Conservation (phyloP, 2,329 filamentous ascomycete species). For the Talaromyces piceae region DNA sequence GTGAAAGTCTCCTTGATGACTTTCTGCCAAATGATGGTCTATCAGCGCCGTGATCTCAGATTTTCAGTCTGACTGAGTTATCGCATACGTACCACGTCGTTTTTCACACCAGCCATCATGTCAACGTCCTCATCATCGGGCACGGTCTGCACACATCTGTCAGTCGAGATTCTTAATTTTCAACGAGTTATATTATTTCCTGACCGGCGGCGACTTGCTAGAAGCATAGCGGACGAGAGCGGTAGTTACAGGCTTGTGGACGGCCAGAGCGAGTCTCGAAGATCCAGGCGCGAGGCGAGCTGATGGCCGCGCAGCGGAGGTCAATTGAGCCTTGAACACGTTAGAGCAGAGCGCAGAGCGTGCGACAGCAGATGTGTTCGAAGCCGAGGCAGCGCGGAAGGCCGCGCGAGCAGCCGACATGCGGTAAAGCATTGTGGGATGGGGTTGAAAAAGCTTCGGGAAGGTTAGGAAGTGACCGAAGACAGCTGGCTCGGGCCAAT, state of each 20-base stretch:
- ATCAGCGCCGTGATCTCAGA: background rate
- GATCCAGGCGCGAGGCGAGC: constrained; percentile 26
- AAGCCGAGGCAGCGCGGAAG: constrained; percentile 36
- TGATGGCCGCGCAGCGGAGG: constrained; percentile 33
- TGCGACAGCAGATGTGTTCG: constrained; percentile 33
- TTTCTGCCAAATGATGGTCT: constrained; percentile 36
- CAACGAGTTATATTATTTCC: background rate
- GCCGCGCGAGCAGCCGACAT: constrained; percentile 38
- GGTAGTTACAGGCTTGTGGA: constrained; percentile 40
- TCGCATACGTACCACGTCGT: constrained; percentile 50
- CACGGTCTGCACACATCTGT: constrained; percentile 12
- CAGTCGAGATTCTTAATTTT: constrained; percentile 3
- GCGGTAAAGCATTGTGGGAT: constrained; percentile 40
- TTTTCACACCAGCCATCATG: constrained; percentile 46
- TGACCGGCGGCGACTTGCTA: constrained; percentile 40
- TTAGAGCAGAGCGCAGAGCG: constrained; percentile 34
- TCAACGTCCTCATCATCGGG: constrained; percentile 35
- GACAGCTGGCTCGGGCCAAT: constrained; percentile 24
- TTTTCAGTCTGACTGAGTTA: constrained; percentile 6
- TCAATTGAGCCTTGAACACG: constrained; percentile 39
- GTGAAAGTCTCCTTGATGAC: constrained; percentile 64
- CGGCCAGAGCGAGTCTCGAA: constrained; percentile 35
- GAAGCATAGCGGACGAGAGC: constrained; percentile 44
- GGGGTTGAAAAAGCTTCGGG: constrained; percentile 22
- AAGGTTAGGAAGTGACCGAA: constrained; percentile 13